These are phyloP conservation scores for Syzygium oleosum DNA, from an alignment of 345 rosid species.

Conservation along the genomic window DNA sequence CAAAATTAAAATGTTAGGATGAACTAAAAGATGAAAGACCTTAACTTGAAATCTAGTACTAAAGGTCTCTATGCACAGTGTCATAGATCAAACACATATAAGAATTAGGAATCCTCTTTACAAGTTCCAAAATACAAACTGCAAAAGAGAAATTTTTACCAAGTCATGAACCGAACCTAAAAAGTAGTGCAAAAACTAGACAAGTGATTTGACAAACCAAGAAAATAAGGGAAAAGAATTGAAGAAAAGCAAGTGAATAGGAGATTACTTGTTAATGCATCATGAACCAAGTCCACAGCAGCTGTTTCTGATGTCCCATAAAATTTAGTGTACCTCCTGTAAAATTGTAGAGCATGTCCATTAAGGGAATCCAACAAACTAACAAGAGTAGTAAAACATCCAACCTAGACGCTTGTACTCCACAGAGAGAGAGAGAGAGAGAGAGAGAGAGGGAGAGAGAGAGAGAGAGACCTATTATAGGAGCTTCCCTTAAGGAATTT, in stretches of 20 bases:
- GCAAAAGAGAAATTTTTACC: neutral
- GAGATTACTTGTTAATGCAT: constrained; percentile 68
- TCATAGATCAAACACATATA: neutral
- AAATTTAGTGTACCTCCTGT: constrained; percentile 93
- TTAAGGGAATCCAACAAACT: neutral
- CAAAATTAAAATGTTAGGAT: neutral
- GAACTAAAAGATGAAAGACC: neutral
- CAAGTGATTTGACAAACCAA: neutral
- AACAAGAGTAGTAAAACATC: neutral
- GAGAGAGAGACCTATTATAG: constrained; percentile 53
- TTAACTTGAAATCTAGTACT: neutral
- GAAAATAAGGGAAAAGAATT: constrained; percentile 5
- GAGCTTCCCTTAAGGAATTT: constrained; percentile 90
- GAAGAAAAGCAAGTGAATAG: neutral
- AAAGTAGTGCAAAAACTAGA: neutral
- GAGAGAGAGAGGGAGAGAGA: neutral
- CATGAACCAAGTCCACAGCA: constrained; percentile 78
- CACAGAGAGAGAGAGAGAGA: neutral
- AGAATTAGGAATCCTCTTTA: neutral
- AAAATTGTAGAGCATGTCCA: neutral
- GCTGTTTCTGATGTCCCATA: constrained; percentile 88
- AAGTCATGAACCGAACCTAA: neutral
- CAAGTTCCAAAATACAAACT: neutral
- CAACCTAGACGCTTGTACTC: neutral
- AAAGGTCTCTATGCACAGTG: neutral